Percentiles rank a stretch among this genome's conserved stretches.
phyloP scores from a whole-genome alignment of 1,284 basidiomycete genomes.

The Coniferiporia sulphurascens region DNA sequence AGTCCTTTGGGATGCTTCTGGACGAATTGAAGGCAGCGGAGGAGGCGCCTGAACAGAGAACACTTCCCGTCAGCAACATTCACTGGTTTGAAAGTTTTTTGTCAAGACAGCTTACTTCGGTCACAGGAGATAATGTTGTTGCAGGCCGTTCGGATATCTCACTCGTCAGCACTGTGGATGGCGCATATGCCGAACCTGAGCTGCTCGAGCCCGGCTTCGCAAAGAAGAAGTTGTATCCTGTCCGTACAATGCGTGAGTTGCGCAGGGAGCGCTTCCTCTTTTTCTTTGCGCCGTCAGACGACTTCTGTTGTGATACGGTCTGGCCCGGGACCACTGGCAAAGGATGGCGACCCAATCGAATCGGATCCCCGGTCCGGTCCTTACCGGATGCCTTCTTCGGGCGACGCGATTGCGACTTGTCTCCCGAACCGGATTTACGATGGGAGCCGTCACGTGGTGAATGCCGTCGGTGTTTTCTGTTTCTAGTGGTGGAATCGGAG shows the following conservation, averaged over 20 bases:
- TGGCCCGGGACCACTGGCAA: neutral
- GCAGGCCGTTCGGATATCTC: conserved; percentile 15
- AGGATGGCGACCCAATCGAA: neutral
- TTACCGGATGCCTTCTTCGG: neutral
- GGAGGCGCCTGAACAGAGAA: conserved; percentile 6
- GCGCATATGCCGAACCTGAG: conserved; percentile 16
- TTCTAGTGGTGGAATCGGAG: neutral
- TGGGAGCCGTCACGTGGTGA: neutral
- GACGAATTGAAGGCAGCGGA: conserved; percentile 4
- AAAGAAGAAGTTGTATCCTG: conserved; percentile 16
- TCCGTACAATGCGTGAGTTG: conserved; percentile 14
- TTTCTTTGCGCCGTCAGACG: neutral
- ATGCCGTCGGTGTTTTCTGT: neutral
- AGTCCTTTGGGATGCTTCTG: conserved; percentile 4
- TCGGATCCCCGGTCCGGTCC: neutral
- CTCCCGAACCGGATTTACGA: neutral
- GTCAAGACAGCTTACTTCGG: conserved; percentile 1
- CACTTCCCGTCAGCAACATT: neutral
- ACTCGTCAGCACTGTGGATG: conserved; percentile 14
- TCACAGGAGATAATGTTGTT: conserved; percentile 14
- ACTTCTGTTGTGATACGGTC: neutral
- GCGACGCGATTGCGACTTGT: neutral
- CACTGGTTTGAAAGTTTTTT: neutral
- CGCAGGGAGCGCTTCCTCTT: conserved; percentile 6
- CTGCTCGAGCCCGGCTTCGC: conserved; percentile 15